Evolutionary conservation across 129 eudicot genomes (phyloP).

Genomic region (Pulicaria dysenterica): DNA sequence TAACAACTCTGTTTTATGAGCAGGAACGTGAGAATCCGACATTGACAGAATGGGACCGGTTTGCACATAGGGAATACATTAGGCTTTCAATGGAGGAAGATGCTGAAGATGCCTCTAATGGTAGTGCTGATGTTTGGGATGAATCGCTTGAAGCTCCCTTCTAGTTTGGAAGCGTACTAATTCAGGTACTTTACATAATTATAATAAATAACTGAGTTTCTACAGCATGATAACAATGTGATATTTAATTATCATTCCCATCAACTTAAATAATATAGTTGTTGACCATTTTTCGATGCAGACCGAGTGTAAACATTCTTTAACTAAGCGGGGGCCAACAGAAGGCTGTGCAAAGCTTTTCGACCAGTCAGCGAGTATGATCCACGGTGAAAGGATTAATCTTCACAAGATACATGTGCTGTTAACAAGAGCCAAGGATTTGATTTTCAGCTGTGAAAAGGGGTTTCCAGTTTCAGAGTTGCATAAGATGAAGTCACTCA

Average conservation of each 20-base stretch:
- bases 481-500: slow-evolving; percentile 20
- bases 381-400: slow-evolving; percentile 18
- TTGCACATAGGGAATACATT: slow-evolving; percentile 89
- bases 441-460: slow-evolving; percentile 21
- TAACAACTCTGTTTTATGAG: background rate
- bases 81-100: slow-evolving; percentile 82
- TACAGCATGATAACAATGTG: background rate
- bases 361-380: slow-evolving; percentile 22
- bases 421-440: slow-evolving; percentile 9
- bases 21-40: slow-evolving; percentile 98
- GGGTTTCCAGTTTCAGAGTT: slow-evolving; percentile 30
- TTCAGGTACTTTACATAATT: background rate
- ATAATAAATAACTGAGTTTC: background rate
- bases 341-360: slow-evolving; percentile 28
- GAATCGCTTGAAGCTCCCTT: slow-evolving; percentile 84
- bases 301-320: slow-evolving; percentile 25
- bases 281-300: slow-evolving; percentile 4
- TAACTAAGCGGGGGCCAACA: slow-evolving; percentile 15
- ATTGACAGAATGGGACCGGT: slow-evolving; percentile 95
- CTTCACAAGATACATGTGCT: slow-evolving; percentile 11
- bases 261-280: background rate
- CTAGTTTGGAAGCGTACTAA: slow-evolving; percentile 48
- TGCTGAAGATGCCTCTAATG: slow-evolving; percentile 73
- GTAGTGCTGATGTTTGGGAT: slow-evolving; percentile 85
- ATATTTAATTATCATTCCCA: background rate